phyloP scores from a whole-genome alignment of 2,329 filamentous ascomycete genomes.

The Alternaria sp. region DNA sequence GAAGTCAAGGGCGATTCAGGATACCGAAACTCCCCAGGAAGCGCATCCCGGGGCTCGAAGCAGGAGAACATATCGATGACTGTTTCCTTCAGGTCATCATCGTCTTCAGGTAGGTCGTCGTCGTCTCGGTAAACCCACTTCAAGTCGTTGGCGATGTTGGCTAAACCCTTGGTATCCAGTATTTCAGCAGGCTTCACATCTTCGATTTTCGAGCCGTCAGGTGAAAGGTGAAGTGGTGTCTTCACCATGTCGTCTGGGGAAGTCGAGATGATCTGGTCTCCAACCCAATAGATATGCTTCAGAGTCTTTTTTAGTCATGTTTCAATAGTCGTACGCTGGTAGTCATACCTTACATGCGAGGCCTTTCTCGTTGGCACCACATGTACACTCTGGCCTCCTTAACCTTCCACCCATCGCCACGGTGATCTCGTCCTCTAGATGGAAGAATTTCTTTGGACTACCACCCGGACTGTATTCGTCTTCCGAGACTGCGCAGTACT shows the following conservation, averaged over 20 bases:
- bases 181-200: conserved; percentile 41
- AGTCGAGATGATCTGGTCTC: conserved; percentile 44
- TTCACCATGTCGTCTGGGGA: conserved; percentile 30
- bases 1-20: conserved; percentile 36
- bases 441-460: conserved; percentile 40
- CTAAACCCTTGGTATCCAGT: conserved; percentile 36
- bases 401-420: conserved; percentile 42
- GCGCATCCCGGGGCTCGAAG: conserved; percentile 46
- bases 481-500: conserved; percentile 42
- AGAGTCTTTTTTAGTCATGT: conserved; percentile 9
- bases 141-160: conserved; percentile 36
- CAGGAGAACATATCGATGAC: conserved; percentile 48
- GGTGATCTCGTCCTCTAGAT: conserved; percentile 48
- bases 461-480: conserved; percentile 30
- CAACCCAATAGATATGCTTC: conserved; percentile 52
- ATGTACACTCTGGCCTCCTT: conserved; percentile 42
- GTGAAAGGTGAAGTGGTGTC: conserved; percentile 39
- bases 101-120: conserved; percentile 31
- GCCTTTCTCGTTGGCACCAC: conserved; percentile 44
- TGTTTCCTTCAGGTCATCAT: conserved; percentile 43
- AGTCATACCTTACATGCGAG: conserved; percentile 46
- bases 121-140: conserved; percentile 45
- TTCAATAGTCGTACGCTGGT: background rate
- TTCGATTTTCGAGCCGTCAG: conserved; percentile 46
- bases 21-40: conserved; percentile 46